Conservation (phyloP, 352 stramenopile genomes). For the Pythium apleroticum region DNA sequence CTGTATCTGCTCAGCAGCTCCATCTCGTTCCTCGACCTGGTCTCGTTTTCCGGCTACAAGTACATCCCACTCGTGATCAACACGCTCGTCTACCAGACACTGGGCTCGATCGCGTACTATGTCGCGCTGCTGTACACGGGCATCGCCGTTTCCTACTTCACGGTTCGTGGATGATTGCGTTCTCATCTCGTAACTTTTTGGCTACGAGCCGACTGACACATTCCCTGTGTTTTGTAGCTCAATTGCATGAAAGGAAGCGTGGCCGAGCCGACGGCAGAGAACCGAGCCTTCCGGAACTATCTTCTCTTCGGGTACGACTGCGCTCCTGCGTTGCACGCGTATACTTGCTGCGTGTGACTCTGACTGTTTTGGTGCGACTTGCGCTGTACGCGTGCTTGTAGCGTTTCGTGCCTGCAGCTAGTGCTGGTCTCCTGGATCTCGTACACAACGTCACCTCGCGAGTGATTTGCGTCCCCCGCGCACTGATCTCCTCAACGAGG, state of each 20-base stretch:
- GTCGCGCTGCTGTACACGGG: conserved; percentile 93
- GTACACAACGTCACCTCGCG: conserved; percentile 71
- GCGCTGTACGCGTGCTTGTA: too few species aligned
- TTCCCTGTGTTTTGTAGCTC: conserved; percentile 39
- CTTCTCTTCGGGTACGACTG: conserved; percentile 71
- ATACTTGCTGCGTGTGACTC: background rate
- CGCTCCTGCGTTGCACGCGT: background rate
- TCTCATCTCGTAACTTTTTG: background rate
- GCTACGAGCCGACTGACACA: background rate
- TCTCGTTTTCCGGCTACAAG: conserved; percentile 99
- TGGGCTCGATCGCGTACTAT: conserved; percentile 91
- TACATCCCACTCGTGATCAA: conserved; percentile 97
- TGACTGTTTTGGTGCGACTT: background rate
- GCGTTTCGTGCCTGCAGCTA: conserved; percentile 80
- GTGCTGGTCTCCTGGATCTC: conserved; percentile 85
- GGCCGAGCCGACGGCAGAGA: conserved; percentile 68
- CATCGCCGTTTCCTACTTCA: conserved; percentile 93
- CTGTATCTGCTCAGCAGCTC: conserved; percentile 94
- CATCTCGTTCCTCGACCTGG: conserved; percentile 94
- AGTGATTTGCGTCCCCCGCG: conserved; percentile 29
- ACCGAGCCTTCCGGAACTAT: conserved; percentile 84
- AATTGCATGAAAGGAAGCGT: conserved; percentile 89
- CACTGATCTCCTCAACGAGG: too few species aligned
- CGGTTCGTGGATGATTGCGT: conserved; percentile 56
- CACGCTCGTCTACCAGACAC: conserved; percentile 86